These are phyloP conservation scores for Phlyctochytrium arcticum DNA, from an alignment of 192 early-diverging fungal genomes.

Conservation along the genomic window DNA sequence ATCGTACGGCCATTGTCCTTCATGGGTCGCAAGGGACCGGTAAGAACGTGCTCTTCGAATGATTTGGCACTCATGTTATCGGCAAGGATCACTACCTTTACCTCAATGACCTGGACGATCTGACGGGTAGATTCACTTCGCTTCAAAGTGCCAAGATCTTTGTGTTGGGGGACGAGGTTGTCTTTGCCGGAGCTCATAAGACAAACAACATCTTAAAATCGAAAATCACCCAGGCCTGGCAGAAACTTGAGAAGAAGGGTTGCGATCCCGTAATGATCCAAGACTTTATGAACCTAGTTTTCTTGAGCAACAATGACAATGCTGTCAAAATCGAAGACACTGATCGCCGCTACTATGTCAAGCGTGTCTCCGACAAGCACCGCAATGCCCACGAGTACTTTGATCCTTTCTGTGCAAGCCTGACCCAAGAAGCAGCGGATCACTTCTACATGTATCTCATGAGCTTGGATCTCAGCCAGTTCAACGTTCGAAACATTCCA, in stretches of 20 bases:
- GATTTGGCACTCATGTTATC: background rate
- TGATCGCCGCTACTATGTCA: conserved; percentile 1
- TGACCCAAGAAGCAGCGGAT: conserved; percentile 8
- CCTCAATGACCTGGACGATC: too few relatives aligned
- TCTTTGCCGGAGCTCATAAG: too few relatives aligned
- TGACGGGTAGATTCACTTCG: too few relatives aligned
- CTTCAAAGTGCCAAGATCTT: too few relatives aligned
- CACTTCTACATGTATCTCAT: conserved; percentile 22
- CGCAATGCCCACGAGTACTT: conserved; percentile 14
- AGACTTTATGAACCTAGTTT: background rate
- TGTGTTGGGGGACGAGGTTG: too few relatives aligned
- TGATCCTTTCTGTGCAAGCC: background rate
- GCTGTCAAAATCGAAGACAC: background rate
- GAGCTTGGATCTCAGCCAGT: background rate
- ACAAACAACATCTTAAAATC: too few relatives aligned
- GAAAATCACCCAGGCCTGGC: too few relatives aligned
- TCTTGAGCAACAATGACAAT: background rate
- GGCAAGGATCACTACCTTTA: conserved; percentile 1
- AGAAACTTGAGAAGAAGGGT: too few relatives aligned
- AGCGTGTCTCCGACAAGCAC: too few relatives aligned
- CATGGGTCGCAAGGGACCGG: too few relatives aligned
- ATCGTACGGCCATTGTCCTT: too few relatives aligned
- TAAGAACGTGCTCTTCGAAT: too few relatives aligned
- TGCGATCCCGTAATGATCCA: background rate
- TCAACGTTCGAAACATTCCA: conserved; percentile 11